Percentiles rank a stretch among this genome's conserved stretches.
Evolutionary conservation across 2,329 filamentous ascomycete genomes (phyloP).

Genomic region (Aureobasidium sp.): DNA sequence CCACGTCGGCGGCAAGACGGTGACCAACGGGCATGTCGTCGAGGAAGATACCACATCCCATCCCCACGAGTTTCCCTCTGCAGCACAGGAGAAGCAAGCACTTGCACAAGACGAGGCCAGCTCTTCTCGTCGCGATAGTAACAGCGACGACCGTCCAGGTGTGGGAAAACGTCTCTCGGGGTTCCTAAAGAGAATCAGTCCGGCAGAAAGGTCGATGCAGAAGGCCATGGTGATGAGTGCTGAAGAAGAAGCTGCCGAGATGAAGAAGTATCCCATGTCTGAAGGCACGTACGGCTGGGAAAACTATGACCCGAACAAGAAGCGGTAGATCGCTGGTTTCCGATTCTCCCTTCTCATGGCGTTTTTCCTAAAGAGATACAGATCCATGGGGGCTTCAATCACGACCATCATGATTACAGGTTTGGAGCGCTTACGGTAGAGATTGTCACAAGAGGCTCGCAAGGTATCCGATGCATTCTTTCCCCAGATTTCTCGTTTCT

Average conservation of each 20-base stretch:
- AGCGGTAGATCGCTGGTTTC: neutral
- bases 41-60: neutral
- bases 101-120: neutral
- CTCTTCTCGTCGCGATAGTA: neutral
- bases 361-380: too few species aligned
- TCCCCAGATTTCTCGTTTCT: too few species aligned
- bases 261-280: slow-evolving; percentile 5
- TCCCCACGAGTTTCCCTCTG: neutral
- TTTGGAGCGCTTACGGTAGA: too few species aligned
- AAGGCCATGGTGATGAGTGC: neutral
- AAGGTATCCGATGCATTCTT: too few species aligned
- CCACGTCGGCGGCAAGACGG: neutral
- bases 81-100: neutral
- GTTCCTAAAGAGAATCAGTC: neutral
- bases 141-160: neutral
- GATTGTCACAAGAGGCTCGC: too few species aligned
- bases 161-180: neutral
- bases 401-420: too few species aligned
- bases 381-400: too few species aligned
- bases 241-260: neutral
- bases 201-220: slow-evolving; percentile 1
- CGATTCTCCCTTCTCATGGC: too few species aligned
- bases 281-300: slow-evolving; percentile 1
- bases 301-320: neutral
- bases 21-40: neutral